phyloP scores from a whole-genome alignment of 345 rosid species.

The Triadica sebifera region DNA sequence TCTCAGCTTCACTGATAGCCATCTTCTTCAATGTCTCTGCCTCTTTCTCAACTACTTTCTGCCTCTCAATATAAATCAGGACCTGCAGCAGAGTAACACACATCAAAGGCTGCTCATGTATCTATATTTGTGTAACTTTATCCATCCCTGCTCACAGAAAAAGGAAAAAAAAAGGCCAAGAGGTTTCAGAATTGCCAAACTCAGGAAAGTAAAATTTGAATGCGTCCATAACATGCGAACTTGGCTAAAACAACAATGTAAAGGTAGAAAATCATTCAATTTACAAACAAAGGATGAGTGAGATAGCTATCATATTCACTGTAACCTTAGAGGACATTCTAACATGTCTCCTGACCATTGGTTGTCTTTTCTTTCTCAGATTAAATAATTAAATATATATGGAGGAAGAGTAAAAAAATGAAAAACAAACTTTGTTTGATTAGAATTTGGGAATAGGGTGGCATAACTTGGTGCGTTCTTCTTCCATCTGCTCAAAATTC shows the following conservation, averaged over 20 bases:
- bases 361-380: neutral
- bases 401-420: neutral
- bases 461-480: conserved; percentile 83
- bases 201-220: neutral
- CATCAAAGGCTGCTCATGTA: conserved; percentile 1
- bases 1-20: conserved; percentile 94
- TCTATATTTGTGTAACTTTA: neutral
- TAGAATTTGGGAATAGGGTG: neutral
- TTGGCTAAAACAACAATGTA: neutral
- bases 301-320: neutral
- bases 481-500: conserved; percentile 92
- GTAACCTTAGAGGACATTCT: conserved; percentile 1
- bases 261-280: neutral
- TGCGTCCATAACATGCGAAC: neutral
- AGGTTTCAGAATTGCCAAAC: neutral
- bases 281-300: neutral
- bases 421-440: neutral
- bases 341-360: neutral
- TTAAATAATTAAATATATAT: neutral
- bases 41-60: conserved; percentile 86
- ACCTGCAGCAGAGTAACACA: conserved; percentile 43
- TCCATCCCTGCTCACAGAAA: neutral
- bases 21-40: conserved; percentile 82
- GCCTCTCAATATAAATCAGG: conserved; percentile 76
- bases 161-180: too few relatives aligned